Percentiles rank a stretch among this genome's conserved stretches.
Evolutionary conservation across 2,329 filamentous ascomycete genomes (phyloP).

Genomic region (Tolypocladium tundrense): DNA sequence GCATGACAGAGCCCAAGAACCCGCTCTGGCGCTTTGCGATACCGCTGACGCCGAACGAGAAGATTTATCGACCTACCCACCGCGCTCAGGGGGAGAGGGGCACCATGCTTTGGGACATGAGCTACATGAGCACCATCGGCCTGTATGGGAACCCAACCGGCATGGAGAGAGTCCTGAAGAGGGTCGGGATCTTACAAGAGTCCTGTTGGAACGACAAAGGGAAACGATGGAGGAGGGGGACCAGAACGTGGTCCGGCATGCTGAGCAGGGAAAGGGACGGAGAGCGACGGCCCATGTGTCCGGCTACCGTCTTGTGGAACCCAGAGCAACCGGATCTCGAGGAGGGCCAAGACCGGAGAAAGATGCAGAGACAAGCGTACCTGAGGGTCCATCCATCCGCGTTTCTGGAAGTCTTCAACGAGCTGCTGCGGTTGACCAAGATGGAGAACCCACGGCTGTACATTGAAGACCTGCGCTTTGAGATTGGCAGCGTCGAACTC

Average conservation of each 20-base stretch:
- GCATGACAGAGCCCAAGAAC: constrained; percentile 69
- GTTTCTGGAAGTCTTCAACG: constrained; percentile 58
- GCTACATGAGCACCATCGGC: constrained; percentile 81
- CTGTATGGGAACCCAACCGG: constrained; percentile 57
- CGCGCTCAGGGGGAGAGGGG: constrained; percentile 66
- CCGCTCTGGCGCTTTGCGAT: constrained; percentile 87
- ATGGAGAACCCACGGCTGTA: constrained; percentile 51
- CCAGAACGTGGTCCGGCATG: constrained; percentile 36
- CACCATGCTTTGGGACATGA: constrained; percentile 83
- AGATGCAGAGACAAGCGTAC: constrained; percentile 39
- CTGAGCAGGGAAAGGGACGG: constrained; percentile 45
- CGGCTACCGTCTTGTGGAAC: constrained; percentile 68
- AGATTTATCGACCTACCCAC: constrained; percentile 82
- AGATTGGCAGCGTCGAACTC: constrained; percentile 50
- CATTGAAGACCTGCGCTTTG: constrained; percentile 60
- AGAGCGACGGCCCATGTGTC: constrained; percentile 52
- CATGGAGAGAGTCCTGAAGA: constrained; percentile 55
- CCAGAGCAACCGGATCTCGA: constrained; percentile 23
- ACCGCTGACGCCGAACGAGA: constrained; percentile 76
- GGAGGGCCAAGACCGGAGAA: constrained; percentile 12
- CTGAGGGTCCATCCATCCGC: constrained; percentile 76
- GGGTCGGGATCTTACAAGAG: constrained; percentile 51
- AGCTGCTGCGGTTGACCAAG: constrained; percentile 47
- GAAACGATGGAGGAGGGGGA: constrained; percentile 57
- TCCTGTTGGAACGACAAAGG: constrained; percentile 54